Conservation (phyloP, 2,329 filamentous ascomycete genomes). For the Raffaelea arxii region DNA sequence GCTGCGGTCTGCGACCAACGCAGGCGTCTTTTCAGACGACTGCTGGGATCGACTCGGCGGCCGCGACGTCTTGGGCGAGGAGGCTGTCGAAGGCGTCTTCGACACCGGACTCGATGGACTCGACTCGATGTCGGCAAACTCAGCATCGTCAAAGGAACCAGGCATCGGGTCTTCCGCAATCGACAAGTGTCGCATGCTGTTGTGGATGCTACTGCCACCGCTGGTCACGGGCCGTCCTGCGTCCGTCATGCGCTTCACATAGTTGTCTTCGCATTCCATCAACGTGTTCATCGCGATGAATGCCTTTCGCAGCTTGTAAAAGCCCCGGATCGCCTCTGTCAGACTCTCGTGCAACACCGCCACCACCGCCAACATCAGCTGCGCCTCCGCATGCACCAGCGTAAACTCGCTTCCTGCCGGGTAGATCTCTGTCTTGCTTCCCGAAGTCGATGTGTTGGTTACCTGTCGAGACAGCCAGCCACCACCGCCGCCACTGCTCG, state of each 20-base stretch:
- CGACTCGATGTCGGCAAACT: constrained; percentile 19
- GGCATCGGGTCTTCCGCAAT: constrained; percentile 25
- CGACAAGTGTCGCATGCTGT: constrained; percentile 7
- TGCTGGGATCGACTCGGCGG: neutral
- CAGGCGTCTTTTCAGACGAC: neutral
- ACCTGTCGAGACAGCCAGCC: neutral
- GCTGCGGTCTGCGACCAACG: neutral
- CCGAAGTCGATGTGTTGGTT: neutral
- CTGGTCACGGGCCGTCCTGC: too few relatives aligned
- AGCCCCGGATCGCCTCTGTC: constrained; percentile 82
- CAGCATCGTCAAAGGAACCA: constrained; percentile 25
- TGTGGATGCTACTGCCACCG: neutral
- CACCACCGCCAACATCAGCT: constrained; percentile 82
- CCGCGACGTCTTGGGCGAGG: neutral
- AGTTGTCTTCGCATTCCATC: constrained; percentile 56
- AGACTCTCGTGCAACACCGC: constrained; percentile 86
- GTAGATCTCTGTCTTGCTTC: constrained; percentile 47
- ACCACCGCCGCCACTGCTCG: constrained; percentile 9
- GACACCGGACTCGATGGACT: constrained; percentile 2
- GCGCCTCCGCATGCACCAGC: constrained; percentile 72
- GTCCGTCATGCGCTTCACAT: constrained; percentile 1
- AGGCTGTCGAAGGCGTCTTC: constrained; percentile 19
- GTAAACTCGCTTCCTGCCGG: constrained; percentile 79
- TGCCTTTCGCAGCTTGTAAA: constrained; percentile 86
- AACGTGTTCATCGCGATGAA: constrained; percentile 75